Evolutionary conservation across 176 grass and related monocot species (phyloP).

Genomic region (Avena sativa): DNA sequence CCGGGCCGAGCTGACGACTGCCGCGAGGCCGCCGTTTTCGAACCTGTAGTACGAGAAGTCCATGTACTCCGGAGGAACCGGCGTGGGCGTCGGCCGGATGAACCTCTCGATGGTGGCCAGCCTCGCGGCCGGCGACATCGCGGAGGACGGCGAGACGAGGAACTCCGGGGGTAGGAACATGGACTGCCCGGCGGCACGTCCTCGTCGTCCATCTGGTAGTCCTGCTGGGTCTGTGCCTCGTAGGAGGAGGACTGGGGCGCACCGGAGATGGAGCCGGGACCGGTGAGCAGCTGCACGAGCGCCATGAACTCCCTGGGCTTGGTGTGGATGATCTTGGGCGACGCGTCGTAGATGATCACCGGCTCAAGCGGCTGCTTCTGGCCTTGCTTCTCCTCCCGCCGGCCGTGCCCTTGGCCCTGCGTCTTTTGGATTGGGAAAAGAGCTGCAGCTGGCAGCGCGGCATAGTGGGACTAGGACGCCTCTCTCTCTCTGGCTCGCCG

Average conservation of each 20-base stretch:
- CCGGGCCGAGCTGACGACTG: conserved; percentile 15
- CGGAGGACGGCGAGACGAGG: conserved; percentile 53
- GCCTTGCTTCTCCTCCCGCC: not conserved
- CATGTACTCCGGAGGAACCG: not conserved
- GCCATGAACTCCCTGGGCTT: conserved; percentile 92
- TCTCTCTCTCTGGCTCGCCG: too few species aligned
- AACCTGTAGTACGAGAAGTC: not conserved
- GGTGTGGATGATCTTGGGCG: conserved; percentile 91
- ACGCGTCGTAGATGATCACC: conserved; percentile 96
- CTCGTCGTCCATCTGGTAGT: not conserved
- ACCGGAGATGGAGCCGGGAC: conserved; percentile 26
- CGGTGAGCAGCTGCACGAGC: conserved; percentile 87
- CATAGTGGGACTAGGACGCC: too few species aligned
- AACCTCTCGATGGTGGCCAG: conserved; percentile 78
- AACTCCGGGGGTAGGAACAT: conserved; percentile 49
- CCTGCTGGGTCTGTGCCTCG: not conserved
- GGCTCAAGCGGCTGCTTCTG: conserved; percentile 31
- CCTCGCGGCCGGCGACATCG: conserved; percentile 85
- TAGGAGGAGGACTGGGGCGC: not conserved
- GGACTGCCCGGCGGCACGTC: too few species aligned
- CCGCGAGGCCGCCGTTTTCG: conserved; percentile 41
- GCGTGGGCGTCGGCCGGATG: conserved; percentile 46
- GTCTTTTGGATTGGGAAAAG: too few species aligned
- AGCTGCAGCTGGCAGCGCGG: too few species aligned
- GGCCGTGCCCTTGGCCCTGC: not conserved